Conservation (phyloP, 139 green algal genomes). For the Chlamydomonas sphaeroides region DNA sequence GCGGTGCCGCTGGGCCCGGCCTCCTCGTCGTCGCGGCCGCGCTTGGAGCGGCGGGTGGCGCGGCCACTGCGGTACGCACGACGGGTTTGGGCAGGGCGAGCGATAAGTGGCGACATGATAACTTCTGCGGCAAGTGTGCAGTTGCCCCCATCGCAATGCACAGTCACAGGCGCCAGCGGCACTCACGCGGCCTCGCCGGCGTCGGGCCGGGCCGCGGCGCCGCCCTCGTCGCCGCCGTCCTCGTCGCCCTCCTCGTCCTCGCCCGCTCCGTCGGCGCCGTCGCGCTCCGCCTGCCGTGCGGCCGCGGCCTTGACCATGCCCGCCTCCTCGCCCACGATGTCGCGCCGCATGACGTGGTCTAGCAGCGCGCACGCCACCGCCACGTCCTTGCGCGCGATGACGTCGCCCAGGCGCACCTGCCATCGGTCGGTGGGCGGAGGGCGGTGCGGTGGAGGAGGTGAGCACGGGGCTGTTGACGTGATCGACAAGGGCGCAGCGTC, state of each 20-base stretch:
- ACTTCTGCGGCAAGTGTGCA: too few relatives aligned
- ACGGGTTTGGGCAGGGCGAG: too few relatives aligned
- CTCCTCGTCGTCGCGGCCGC: neutral
- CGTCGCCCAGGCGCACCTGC: slow-evolving; percentile 50
- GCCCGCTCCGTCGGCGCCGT: neutral
- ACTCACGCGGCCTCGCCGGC: slow-evolving; percentile 13
- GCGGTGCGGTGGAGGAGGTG: too few relatives aligned
- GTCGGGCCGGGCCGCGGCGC: neutral
- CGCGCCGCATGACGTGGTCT: slow-evolving; percentile 34
- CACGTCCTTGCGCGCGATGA: slow-evolving; percentile 43
- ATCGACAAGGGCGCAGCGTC: too few relatives aligned
- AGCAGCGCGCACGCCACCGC: slow-evolving; percentile 27
- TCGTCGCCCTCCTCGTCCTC: slow-evolving; percentile 21
- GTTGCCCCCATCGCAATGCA: too few relatives aligned
- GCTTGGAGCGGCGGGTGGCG: neutral
- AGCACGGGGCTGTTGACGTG: too few relatives aligned
- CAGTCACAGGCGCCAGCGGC: too few relatives aligned
- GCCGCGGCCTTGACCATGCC: neutral
- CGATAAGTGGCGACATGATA: too few relatives aligned
- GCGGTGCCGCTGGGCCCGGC: neutral
- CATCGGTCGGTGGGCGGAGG: neutral
- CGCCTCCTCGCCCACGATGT: slow-evolving; percentile 38
- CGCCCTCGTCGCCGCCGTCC: neutral
- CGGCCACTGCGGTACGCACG: neutral
- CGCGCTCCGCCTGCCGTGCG: neutral